These are phyloP conservation scores for Nakaseomyces bracarensis DNA, from an alignment of 1,139 yeast genomes.

Conservation along the genomic window DNA sequence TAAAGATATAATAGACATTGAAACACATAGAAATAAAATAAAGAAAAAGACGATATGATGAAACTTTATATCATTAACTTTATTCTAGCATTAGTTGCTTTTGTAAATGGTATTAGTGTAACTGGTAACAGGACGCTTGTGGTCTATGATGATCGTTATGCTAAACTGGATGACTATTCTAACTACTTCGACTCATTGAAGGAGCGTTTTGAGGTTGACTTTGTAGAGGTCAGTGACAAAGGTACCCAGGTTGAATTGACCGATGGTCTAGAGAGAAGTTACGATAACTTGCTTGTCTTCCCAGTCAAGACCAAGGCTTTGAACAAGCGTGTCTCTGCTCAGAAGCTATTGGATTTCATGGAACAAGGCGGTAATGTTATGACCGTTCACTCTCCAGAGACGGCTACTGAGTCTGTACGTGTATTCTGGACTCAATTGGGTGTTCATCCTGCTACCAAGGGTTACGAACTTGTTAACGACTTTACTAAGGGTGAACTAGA, in stretches of 20 bases:
- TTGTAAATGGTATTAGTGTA: slow-evolving; percentile 9
- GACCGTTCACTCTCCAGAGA: slow-evolving; percentile 47
- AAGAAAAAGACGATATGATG: neutral
- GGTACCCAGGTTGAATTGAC: slow-evolving; percentile 34
- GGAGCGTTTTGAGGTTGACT: slow-evolving; percentile 28
- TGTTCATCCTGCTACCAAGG: slow-evolving; percentile 74
- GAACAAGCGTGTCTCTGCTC: slow-evolving; percentile 38
- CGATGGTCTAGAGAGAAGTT: slow-evolving; percentile 38
- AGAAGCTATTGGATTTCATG: slow-evolving; percentile 45
- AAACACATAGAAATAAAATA: neutral
- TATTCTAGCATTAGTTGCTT: slow-evolving; percentile 7
- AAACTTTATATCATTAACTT: slow-evolving; percentile 5
- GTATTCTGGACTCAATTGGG: slow-evolving; percentile 73
- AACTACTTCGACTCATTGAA: slow-evolving; percentile 29
- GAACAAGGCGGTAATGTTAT: slow-evolving; percentile 65
- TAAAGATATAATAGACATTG: no score
- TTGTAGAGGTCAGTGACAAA: slow-evolving; percentile 21
- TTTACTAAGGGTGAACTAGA: slow-evolving; percentile 36
- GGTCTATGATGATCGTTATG: slow-evolving; percentile 32
- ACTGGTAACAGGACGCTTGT: slow-evolving; percentile 31
- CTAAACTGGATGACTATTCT: slow-evolving; percentile 28
- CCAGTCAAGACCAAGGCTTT: slow-evolving; percentile 41
- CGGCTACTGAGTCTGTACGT: slow-evolving; percentile 64
- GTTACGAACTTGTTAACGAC: slow-evolving; percentile 58
- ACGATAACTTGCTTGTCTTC: slow-evolving; percentile 47